Evolutionary conservation across 768 basidiomycete genomes (phyloP).

Genomic region (Cystofilobasidium ferigula): DNA sequence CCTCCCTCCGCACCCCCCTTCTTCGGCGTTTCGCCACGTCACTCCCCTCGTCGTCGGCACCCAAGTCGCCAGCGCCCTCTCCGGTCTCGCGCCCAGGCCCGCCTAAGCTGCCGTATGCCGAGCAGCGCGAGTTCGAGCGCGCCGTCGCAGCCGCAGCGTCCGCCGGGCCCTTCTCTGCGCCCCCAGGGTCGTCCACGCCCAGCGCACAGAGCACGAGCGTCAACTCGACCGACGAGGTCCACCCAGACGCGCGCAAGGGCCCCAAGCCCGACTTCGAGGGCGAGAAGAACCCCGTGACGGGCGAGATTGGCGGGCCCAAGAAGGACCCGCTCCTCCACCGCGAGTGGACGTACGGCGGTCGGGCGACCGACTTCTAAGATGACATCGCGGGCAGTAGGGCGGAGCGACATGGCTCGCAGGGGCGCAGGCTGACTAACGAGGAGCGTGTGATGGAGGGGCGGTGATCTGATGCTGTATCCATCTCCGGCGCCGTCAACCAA

Average conservation of each 20-base stretch:
- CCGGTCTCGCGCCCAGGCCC: constrained; percentile 49
- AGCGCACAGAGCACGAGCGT: neutral
- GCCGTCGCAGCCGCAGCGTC: constrained; percentile 37
- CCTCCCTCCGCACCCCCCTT: too few species aligned
- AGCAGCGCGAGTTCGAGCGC: constrained; percentile 80
- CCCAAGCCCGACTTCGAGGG: constrained; percentile 61
- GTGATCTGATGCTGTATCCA: too few species aligned
- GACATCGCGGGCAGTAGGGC: too few species aligned
- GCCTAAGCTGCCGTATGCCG: constrained; percentile 58
- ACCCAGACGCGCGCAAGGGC: constrained; percentile 56
- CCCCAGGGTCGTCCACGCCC: constrained; percentile 38
- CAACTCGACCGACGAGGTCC: constrained; percentile 32
- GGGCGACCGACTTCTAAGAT: constrained; percentile 74
- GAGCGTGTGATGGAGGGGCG: too few species aligned
- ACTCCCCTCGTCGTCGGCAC: neutral
- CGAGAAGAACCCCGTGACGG: constrained; percentile 66
- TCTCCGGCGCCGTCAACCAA: too few species aligned
- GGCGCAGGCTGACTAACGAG: too few species aligned
- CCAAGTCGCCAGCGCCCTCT: neutral
- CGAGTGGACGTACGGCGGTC: constrained; percentile 85
- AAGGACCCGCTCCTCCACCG: constrained; percentile 69
- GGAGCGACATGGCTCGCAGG: too few species aligned
- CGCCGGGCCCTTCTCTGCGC: constrained; percentile 41
- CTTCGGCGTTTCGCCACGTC: neutral
- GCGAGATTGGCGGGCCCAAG: constrained; percentile 79